Conservation (phyloP, 306 rosid species). For the Myrica gale region DNA sequence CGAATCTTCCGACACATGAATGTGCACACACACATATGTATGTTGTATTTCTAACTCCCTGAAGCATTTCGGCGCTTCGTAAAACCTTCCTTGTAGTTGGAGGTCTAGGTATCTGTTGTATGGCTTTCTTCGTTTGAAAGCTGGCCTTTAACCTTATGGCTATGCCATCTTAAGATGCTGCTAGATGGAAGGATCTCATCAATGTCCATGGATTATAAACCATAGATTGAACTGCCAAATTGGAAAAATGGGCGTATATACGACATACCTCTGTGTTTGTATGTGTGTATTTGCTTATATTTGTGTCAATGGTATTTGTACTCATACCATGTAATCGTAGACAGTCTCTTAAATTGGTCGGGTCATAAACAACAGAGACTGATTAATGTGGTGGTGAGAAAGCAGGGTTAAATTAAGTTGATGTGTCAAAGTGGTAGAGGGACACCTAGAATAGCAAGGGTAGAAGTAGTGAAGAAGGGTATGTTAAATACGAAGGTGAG, state of each 20-base stretch:
- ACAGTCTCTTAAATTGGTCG: not conserved
- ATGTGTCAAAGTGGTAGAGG: not conserved
- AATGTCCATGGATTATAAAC: not conserved
- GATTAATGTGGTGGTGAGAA: not conserved
- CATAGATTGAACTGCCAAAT: not conserved
- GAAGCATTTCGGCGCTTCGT: not conserved
- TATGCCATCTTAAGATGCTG: constrained; percentile 7
- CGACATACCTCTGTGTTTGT: too few relatives aligned
- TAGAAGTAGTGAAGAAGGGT: not conserved
- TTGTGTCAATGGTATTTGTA: too few relatives aligned
- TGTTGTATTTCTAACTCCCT: not conserved
- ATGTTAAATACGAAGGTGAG: not conserved
- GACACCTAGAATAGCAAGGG: not conserved
- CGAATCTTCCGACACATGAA: not conserved
- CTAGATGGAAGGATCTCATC: not conserved
- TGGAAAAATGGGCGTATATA: not conserved
- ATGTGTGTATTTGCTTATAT: too few relatives aligned
- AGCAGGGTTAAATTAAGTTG: not conserved
- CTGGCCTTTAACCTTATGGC: not conserved
- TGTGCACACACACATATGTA: not conserved
- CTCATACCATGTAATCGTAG: not conserved
- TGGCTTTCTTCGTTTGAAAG: constrained; percentile 7
- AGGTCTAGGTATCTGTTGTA: constrained; percentile 9
- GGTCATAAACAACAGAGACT: not conserved
- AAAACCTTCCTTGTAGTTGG: not conserved